Percentiles rank a stretch among this genome's conserved stretches.
Conservation (phyloP, 2,329 filamentous ascomycete species). For the Pseudohalonectria lignicola region DNA sequence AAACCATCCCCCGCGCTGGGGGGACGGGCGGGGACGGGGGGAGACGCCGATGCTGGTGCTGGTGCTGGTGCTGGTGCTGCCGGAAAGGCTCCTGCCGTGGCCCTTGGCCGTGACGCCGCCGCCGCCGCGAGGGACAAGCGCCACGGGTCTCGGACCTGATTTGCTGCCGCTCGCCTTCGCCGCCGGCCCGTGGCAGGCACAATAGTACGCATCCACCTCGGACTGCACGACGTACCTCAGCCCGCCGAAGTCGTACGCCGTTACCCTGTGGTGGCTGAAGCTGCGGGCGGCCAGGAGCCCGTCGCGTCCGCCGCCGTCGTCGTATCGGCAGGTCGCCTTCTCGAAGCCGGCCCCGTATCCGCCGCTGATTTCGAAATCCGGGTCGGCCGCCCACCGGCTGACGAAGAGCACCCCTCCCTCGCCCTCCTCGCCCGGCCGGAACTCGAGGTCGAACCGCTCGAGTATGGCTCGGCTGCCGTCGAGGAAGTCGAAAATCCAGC, state of each 20-base stretch:
- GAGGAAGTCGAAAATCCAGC: conserved; percentile 9
- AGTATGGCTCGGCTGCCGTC: background rate
- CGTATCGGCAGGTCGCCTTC: conserved; percentile 9
- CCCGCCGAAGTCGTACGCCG: conserved; percentile 9
- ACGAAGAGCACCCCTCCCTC: conserved; percentile 6
- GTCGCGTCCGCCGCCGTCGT: conserved; percentile 1
- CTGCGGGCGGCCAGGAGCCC: conserved; percentile 1
- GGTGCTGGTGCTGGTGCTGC: background rate
- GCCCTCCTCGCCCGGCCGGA: background rate
- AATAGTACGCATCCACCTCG: conserved; percentile 11
- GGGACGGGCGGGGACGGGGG: background rate
- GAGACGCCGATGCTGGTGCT: background rate
- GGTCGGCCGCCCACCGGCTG: conserved; percentile 11
- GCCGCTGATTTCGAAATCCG: conserved; percentile 3
- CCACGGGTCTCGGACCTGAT: too few relatives aligned
- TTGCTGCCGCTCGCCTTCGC: background rate
- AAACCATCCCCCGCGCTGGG: background rate
- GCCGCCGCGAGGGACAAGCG: too few relatives aligned
- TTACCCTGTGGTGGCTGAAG: conserved; percentile 12
- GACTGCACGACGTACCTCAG: conserved; percentile 10
- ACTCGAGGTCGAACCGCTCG: conserved; percentile 10
- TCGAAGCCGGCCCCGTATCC: conserved; percentile 12
- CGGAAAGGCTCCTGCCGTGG: background rate
- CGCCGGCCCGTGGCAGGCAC: conserved; percentile 5
- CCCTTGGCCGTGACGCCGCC: too few relatives aligned